A percentile compares a stretch with the other conserved stretches of the same genome.
Conservation (phyloP, 2,329 filamentous ascomycete genomes). For the Colletotrichum chrysophilum region DNA sequence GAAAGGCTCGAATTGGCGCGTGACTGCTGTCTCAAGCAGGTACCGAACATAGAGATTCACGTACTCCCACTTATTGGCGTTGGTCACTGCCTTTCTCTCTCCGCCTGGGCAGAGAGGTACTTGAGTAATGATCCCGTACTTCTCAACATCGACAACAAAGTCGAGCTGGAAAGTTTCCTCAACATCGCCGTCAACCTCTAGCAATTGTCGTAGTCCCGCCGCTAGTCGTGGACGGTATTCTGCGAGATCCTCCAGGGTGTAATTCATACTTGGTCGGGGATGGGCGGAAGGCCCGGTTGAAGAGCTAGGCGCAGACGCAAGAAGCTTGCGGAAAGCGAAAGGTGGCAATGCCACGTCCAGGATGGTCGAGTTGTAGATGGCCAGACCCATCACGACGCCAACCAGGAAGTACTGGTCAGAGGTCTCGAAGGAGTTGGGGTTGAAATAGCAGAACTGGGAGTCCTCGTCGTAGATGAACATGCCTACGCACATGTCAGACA, state of each 20-base stretch:
- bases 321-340: constrained; percentile 86
- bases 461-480: constrained; percentile 93
- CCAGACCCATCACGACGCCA: constrained; percentile 84
- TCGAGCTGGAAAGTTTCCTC: constrained; percentile 80
- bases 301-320: constrained; percentile 74
- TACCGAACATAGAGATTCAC: constrained; percentile 85
- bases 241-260: constrained; percentile 81
- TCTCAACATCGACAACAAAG: constrained; percentile 79
- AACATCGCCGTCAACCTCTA: constrained; percentile 86
- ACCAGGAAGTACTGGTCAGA: constrained; percentile 92
- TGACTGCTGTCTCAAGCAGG: constrained; percentile 77
- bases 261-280: constrained; percentile 68
- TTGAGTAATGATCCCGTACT: constrained; percentile 71
- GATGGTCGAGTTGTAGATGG: constrained; percentile 95
- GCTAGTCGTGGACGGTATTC: constrained; percentile 82
- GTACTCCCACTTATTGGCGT: constrained; percentile 82
- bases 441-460: constrained; percentile 91
- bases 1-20: constrained; percentile 89
- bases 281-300: constrained; percentile 59
- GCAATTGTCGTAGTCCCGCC: constrained; percentile 73
- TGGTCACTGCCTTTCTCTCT: constrained; percentile 79
- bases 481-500: constrained; percentile 52
- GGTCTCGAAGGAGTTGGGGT: constrained; percentile 86
- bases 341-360: constrained; percentile 87
- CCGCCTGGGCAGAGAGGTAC: constrained; percentile 78